Conservation (phyloP, 345 rosid genomes). For the Gynandropsis gynandra region DNA sequence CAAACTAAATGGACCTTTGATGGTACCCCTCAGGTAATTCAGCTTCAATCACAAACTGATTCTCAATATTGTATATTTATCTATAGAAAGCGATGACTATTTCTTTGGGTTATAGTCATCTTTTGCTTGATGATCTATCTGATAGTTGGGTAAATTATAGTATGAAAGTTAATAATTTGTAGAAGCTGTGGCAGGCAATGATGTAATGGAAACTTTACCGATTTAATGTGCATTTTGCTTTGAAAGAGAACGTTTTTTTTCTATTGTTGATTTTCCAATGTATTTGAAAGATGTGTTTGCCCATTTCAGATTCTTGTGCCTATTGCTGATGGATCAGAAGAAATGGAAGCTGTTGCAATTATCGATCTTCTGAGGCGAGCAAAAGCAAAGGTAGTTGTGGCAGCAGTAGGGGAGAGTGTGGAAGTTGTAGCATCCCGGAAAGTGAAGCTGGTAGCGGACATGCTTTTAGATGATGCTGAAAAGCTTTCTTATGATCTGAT, state of each 20-base stretch:
- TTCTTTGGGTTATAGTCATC: background rate
- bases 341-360: constrained; percentile 83
- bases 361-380: constrained; percentile 82
- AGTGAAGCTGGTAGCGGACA: constrained; percentile 77
- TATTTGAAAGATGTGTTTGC: constrained; percentile 7
- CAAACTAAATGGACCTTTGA: constrained; percentile 58
- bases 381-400: constrained; percentile 76
- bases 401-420: constrained; percentile 66
- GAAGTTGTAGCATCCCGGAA: constrained; percentile 82
- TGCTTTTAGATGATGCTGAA: constrained; percentile 80
- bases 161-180: no score
- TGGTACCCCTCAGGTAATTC: constrained; percentile 48
- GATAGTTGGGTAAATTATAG: no score
- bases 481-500: constrained; percentile 71
- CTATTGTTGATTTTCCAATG: background rate
- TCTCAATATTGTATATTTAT: background rate
- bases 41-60: background rate
- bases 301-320: constrained; percentile 79
- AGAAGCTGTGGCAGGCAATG: background rate
- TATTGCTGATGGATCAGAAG: constrained; percentile 80
- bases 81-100: background rate
- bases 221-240: background rate
- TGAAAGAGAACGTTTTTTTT: background rate
- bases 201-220: no score
- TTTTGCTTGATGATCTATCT: no score